These are phyloP conservation scores for Bipolaris victoriae DNA, from an alignment of 2,329 filamentous ascomycete species.

Conservation along the genomic window DNA sequence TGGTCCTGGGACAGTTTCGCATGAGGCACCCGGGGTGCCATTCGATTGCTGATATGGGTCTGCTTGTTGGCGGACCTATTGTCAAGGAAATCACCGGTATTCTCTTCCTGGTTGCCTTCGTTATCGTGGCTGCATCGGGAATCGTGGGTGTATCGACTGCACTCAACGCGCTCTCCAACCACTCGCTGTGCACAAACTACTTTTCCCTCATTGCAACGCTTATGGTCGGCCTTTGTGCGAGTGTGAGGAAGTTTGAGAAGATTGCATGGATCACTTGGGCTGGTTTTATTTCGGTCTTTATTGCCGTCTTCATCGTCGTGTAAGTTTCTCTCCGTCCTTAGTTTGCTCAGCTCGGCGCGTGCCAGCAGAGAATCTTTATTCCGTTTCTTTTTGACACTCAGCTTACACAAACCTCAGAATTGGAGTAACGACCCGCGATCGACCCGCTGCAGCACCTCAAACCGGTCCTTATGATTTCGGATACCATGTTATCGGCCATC, in stretches of 20 bases:
- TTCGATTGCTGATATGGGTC: conserved; percentile 64
- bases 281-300: conserved; percentile 64
- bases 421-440: conserved; percentile 62
- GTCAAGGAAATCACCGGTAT: conserved; percentile 60
- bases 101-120: conserved; percentile 64
- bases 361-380: neutral
- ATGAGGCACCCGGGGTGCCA: conserved; percentile 60
- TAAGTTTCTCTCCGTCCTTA: conserved; percentile 19
- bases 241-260: conserved; percentile 65
- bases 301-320: conserved; percentile 64
- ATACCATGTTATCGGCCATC: conserved; percentile 62
- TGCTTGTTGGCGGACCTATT: conserved; percentile 60
- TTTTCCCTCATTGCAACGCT: conserved; percentile 64
- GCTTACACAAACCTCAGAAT: conserved; percentile 38
- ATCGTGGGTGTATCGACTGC: conserved; percentile 66
- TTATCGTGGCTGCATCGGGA: conserved; percentile 63
- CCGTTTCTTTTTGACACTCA: neutral
- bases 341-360: neutral
- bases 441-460: conserved; percentile 66
- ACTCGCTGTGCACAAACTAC: conserved; percentile 66
- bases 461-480: conserved; percentile 66
- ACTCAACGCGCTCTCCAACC: conserved; percentile 65
- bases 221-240: conserved; percentile 58
- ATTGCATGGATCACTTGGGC: conserved; percentile 68
- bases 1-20: conserved; percentile 60